These are phyloP conservation scores for Leucocoprinus leucothites DNA, from an alignment of 768 basidiomycete genomes.

Conservation along the genomic window DNA sequence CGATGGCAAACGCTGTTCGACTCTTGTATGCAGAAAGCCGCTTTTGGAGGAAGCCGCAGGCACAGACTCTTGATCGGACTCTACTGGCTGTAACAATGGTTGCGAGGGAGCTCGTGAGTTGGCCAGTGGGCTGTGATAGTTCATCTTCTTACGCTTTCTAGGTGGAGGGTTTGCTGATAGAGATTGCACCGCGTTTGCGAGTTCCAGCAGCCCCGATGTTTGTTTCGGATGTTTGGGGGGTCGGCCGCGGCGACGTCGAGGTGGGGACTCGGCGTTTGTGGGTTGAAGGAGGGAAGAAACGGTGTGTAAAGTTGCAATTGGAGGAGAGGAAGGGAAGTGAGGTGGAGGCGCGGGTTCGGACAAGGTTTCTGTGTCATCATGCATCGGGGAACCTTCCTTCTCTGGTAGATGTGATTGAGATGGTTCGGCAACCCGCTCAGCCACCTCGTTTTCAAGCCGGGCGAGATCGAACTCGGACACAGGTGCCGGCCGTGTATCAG, in stretches of 20 bases:
- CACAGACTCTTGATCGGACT: slow-evolving; percentile 1
- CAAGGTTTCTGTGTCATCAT: neutral
- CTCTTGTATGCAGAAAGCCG: too few relatives aligned
- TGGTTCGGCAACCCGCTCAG: neutral
- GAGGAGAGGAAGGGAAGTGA: neutral
- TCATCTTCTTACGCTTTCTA: slow-evolving; percentile 1
- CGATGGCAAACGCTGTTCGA: too few relatives aligned
- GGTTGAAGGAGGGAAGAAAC: neutral
- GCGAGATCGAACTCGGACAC: neutral
- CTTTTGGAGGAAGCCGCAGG: neutral
- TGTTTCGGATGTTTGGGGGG: neutral
- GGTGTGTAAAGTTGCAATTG: neutral
- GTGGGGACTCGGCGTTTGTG: neutral
- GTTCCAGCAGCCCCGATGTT: slow-evolving; percentile 8
- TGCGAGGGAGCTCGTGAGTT: neutral
- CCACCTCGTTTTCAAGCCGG: neutral
- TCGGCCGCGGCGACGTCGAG: neutral
- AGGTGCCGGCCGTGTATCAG: neutral
- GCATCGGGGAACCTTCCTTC: neutral
- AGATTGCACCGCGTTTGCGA: slow-evolving; percentile 9
- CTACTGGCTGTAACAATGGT: neutral
- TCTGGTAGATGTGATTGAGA: neutral
- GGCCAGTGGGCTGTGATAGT: neutral
- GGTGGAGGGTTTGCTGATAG: slow-evolving; percentile 1
- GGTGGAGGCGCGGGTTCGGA: neutral